Conservation (phyloP, 768 basidiomycete genomes). For the Leccinum disarticulatum region DNA sequence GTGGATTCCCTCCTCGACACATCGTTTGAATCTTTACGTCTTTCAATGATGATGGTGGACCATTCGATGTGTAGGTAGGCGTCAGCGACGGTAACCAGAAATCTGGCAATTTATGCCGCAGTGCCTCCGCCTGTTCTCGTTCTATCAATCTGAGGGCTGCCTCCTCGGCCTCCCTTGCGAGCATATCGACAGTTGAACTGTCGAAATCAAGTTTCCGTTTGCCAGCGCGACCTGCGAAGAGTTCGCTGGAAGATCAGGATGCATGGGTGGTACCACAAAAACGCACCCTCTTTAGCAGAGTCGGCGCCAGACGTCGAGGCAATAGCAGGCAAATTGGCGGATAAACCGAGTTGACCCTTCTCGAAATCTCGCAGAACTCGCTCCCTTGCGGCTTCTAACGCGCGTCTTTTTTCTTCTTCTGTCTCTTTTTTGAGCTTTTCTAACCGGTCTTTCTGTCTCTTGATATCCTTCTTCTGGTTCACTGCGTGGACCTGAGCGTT, state of each 20-base stretch:
- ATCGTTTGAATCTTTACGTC: conserved; percentile 88
- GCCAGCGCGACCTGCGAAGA: conserved; percentile 49
- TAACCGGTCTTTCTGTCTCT: conserved; percentile 80
- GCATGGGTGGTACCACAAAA: background rate
- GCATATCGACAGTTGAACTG: conserved; percentile 61
- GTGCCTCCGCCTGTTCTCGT: conserved; percentile 78
- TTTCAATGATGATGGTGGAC: conserved; percentile 61
- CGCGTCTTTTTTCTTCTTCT: conserved; percentile 74
- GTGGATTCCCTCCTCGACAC: conserved; percentile 77
- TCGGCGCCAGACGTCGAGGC: conserved; percentile 41
- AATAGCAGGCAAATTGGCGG: conserved; percentile 36
- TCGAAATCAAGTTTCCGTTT: conserved; percentile 91
- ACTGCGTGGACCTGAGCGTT: conserved; percentile 44
- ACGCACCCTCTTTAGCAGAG: conserved; percentile 37
- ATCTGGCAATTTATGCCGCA: conserved; percentile 89
- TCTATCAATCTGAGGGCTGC: conserved; percentile 82
- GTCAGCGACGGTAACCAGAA: conserved; percentile 97
- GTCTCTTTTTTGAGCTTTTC: conserved; percentile 74
- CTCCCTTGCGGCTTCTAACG: conserved; percentile 74
- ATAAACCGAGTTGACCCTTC: conserved; percentile 75
- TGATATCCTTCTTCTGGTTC: conserved; percentile 89
- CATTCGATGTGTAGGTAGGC: conserved; percentile 68
- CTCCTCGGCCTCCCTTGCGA: conserved; percentile 84
- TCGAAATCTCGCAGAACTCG: conserved; percentile 91
- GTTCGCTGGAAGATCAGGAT: background rate